Conservation (phyloP, 768 basidiomycete genomes). For the Coprinopsis cinerea region DNA sequence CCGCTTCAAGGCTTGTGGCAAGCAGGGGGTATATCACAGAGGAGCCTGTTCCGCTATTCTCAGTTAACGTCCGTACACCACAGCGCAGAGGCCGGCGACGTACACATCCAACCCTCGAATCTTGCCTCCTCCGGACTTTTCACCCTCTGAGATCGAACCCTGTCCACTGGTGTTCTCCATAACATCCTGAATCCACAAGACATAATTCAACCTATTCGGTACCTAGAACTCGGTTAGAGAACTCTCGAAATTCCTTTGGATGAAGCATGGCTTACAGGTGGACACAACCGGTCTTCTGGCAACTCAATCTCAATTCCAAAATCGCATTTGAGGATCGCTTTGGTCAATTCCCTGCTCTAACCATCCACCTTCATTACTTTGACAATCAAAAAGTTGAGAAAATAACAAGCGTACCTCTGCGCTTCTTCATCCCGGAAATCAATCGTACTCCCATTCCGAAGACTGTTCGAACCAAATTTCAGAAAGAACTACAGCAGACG, state of each 20-base stretch:
- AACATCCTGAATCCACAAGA: slow-evolving; percentile 80
- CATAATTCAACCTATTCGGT: slow-evolving; percentile 67
- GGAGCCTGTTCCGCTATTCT: slow-evolving; percentile 80
- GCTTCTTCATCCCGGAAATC: slow-evolving; percentile 45
- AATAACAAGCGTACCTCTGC: slow-evolving; percentile 45
- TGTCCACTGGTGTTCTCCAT: slow-evolving; percentile 27
- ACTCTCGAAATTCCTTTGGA: neutral
- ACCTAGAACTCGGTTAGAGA: neutral
- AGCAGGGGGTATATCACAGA: slow-evolving; percentile 87
- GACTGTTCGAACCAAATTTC: slow-evolving; percentile 16
- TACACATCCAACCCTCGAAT: slow-evolving; percentile 72
- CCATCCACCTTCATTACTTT: neutral
- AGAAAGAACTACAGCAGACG: slow-evolving; percentile 4
- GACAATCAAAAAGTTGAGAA: slow-evolving; percentile 5
- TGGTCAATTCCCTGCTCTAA: slow-evolving; percentile 61
- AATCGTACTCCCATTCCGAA: slow-evolving; percentile 6
- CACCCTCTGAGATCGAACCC: slow-evolving; percentile 10
- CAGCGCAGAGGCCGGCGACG: neutral
- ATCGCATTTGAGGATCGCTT: slow-evolving; percentile 70
- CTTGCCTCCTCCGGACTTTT: slow-evolving; percentile 9
- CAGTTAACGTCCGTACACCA: neutral
- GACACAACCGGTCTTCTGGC: slow-evolving; percentile 74
- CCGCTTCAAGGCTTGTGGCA: slow-evolving; percentile 43
- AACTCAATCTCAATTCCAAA: slow-evolving; percentile 59
- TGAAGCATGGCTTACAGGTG: slow-evolving; percentile 58